Conservation (phyloP, 1,284 basidiomycete genomes). For the Peniophora sp. region DNA sequence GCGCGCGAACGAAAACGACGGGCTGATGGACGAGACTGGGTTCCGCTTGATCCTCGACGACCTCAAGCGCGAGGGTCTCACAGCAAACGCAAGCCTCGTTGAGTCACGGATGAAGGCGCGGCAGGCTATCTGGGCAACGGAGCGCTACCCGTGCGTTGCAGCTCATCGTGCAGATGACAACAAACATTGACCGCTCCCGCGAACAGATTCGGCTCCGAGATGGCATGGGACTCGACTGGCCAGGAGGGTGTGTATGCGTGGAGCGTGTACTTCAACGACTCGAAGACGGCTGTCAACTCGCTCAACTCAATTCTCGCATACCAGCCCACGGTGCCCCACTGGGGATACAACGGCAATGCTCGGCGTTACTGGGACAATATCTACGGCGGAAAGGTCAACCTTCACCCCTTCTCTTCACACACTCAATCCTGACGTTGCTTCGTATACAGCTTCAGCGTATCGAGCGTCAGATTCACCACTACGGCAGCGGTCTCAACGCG, state of each 20-base stretch:
- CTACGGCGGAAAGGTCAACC: not conserved
- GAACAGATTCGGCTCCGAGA: constrained; percentile 47
- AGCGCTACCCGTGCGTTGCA: constrained; percentile 41
- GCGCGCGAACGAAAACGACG: constrained; percentile 40
- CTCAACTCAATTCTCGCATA: constrained; percentile 54
- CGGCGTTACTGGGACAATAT: constrained; percentile 40
- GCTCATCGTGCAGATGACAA: not conserved
- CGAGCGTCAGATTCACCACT: constrained; percentile 54
- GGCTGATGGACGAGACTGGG: constrained; percentile 55
- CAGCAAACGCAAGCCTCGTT: constrained; percentile 38
- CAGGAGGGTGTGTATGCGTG: constrained; percentile 51
- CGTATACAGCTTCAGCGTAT: constrained; percentile 38
- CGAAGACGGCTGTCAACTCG: constrained; percentile 40
- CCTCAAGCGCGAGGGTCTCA: constrained; percentile 44
- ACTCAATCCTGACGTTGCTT: not conserved
- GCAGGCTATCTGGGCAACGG: constrained; percentile 35
- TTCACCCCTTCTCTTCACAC: not conserved
- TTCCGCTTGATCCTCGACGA: constrained; percentile 40
- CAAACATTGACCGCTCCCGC: not conserved
- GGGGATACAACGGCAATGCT: constrained; percentile 58
- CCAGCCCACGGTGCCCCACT: constrained; percentile 49
- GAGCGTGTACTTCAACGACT: constrained; percentile 49
- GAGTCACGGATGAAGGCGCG: constrained; percentile 40
- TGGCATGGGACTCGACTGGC: constrained; percentile 58
- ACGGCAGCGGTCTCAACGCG: constrained; percentile 51